Evolutionary conservation across 2,329 filamentous ascomycete species (phyloP).

Genomic region (Colletotrichum abscissum): DNA sequence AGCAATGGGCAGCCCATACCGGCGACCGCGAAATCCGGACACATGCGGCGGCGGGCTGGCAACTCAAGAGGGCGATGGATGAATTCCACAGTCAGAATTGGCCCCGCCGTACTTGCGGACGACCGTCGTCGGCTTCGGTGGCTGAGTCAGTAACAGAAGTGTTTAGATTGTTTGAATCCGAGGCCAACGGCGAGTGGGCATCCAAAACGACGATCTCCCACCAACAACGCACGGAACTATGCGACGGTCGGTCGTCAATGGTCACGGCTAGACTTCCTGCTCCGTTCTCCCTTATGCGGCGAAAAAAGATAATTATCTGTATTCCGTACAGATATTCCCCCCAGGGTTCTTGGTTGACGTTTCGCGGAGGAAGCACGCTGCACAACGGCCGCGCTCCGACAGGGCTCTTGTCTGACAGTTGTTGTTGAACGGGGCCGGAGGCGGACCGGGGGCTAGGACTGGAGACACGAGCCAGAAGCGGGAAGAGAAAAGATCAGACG

Average conservation of each 20-base stretch:
- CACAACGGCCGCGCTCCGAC: slow-evolving; percentile 1
- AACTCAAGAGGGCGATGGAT: slow-evolving; percentile 17
- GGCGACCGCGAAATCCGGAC: slow-evolving; percentile 13
- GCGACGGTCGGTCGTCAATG: neutral
- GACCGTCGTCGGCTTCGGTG: slow-evolving; percentile 12
- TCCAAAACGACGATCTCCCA: slow-evolving; percentile 25
- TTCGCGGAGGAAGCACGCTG: slow-evolving; percentile 12
- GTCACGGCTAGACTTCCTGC: neutral
- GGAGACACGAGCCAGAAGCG: slow-evolving; percentile 19
- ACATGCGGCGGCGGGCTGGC: slow-evolving; percentile 10
- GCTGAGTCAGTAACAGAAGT: slow-evolving; percentile 32
- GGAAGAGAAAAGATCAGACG: slow-evolving; percentile 40
- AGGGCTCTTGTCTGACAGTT: slow-evolving; percentile 22
- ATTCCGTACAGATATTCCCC: neutral
- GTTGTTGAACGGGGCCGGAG: slow-evolving; percentile 10
- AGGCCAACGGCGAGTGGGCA: neutral
- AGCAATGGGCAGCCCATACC: slow-evolving; percentile 13
- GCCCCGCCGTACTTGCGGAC: neutral
- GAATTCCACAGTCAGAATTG: slow-evolving; percentile 4
- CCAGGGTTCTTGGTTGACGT: slow-evolving; percentile 21
- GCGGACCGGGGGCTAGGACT: slow-evolving; percentile 17
- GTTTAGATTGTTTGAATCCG: slow-evolving; percentile 12
- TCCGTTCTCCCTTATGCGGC: slow-evolving; percentile 27
- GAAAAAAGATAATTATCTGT: neutral
- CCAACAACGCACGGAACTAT: slow-evolving; percentile 11